phyloP scores from a whole-genome alignment of 2,329 filamentous ascomycete genomes.

The Trichophaea hybrida region DNA sequence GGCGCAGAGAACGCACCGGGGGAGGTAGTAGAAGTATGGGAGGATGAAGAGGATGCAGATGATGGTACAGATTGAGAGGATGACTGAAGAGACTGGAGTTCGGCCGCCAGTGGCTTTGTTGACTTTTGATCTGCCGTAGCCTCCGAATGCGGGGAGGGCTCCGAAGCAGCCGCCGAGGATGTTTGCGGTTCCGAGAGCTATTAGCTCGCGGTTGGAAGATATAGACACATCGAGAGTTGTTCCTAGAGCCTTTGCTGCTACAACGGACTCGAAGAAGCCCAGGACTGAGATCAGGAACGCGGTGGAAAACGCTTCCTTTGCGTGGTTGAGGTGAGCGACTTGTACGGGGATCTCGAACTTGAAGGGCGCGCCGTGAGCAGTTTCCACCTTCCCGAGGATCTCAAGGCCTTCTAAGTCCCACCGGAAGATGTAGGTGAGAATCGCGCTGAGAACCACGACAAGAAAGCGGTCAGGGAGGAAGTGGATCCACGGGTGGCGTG shows the following conservation, averaged over 20 bases:
- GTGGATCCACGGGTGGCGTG: slow-evolving; percentile 62
- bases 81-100: slow-evolving; percentile 84
- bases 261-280: slow-evolving; percentile 96
- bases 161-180: slow-evolving; percentile 84
- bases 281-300: slow-evolving; percentile 86
- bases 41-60: slow-evolving; percentile 68
- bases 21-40: slow-evolving; percentile 87
- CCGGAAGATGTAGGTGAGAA: slow-evolving; percentile 59
- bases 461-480: slow-evolving; percentile 86
- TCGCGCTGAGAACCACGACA: slow-evolving; percentile 70
- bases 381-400: slow-evolving; percentile 68
- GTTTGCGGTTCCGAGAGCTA: slow-evolving; percentile 81
- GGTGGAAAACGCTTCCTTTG: slow-evolving; percentile 74
- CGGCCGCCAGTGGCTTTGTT: slow-evolving; percentile 83
- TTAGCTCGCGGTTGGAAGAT: slow-evolving; percentile 63
- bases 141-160: slow-evolving; percentile 84
- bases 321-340: slow-evolving; percentile 59
- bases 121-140: slow-evolving; percentile 90
- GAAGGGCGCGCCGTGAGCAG: slow-evolving; percentile 56
- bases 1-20: slow-evolving; percentile 57
- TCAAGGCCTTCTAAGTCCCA: slow-evolving; percentile 73
- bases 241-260: slow-evolving; percentile 82
- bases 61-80: slow-evolving; percentile 69
- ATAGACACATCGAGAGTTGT: slow-evolving; percentile 59
- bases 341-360: slow-evolving; percentile 77